Conservation (phyloP, 495 filamentous ascomycete genomes). For the Penicillium atrosanguineum region DNA sequence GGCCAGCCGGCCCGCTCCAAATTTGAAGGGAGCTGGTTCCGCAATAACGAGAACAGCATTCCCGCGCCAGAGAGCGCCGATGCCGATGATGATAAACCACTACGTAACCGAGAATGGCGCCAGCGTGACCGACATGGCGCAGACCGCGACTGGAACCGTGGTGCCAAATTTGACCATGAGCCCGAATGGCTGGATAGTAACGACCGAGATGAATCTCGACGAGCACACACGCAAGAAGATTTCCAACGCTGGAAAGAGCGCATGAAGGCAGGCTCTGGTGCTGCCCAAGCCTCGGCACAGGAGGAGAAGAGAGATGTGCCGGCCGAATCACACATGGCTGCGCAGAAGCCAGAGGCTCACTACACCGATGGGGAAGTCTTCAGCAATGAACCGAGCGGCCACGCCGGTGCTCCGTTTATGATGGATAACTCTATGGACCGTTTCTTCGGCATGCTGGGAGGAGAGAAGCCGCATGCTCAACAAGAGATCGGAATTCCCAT, state of each 20-base stretch:
- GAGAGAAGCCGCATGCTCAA: slow-evolving; percentile 35
- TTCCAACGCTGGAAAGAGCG: slow-evolving; percentile 93
- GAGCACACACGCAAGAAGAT: slow-evolving; percentile 79
- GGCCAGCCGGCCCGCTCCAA: slow-evolving; percentile 44
- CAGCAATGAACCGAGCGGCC: slow-evolving; percentile 10
- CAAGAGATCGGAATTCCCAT: slow-evolving; percentile 25
- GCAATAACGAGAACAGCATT: slow-evolving; percentile 32
- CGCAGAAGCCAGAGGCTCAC: slow-evolving; percentile 32
- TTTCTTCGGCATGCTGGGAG: slow-evolving; percentile 72
- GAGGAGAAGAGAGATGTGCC: slow-evolving; percentile 48
- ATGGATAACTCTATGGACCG: slow-evolving; percentile 70
- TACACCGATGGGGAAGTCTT: slow-evolving; percentile 40
- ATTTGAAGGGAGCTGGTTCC: slow-evolving; percentile 57
- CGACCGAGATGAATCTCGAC: slow-evolving; percentile 61
- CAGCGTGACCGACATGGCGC: slow-evolving; percentile 52
- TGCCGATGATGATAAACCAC: slow-evolving; percentile 51
- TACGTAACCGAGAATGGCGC: slow-evolving; percentile 64
- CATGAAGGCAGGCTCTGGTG: slow-evolving; percentile 69
- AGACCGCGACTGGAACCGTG: slow-evolving; percentile 61
- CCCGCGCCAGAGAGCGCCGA: slow-evolving; percentile 53
- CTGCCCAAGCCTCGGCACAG: slow-evolving; percentile 26
- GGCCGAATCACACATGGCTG: slow-evolving; percentile 21
- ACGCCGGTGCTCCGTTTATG: slow-evolving; percentile 35
- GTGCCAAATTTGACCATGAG: slow-evolving; percentile 64
- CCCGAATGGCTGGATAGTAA: slow-evolving; percentile 85